Conservation (phyloP, 306 rosid species). For the Canavalia gladiata region DNA sequence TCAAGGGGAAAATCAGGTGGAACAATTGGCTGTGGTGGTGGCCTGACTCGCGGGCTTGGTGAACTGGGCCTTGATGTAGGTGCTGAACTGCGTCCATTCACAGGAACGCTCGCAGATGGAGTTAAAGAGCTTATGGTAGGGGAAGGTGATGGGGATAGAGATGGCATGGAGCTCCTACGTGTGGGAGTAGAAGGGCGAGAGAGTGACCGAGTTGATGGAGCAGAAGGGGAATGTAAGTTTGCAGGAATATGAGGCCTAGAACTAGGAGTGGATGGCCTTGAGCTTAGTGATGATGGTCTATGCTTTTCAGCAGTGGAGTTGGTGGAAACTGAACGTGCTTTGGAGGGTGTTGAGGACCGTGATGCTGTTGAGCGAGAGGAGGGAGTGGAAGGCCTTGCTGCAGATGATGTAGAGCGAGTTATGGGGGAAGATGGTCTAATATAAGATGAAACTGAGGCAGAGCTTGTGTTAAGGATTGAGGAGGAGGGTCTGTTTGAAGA, state of each 20-base stretch:
- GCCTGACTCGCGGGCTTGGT: conserved; percentile 81
- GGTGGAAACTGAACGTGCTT: conserved; percentile 67
- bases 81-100: conserved; percentile 75
- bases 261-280: conserved; percentile 94
- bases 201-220: conserved; percentile 65
- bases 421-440: conserved; percentile 86
- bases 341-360: conserved; percentile 90
- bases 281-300: conserved; percentile 68
- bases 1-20: conserved; percentile 90
- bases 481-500: conserved; percentile 81
- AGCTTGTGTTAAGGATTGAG: conserved; percentile 90
- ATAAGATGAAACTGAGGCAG: conserved; percentile 97
- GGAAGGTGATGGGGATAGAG: conserved; percentile 67
- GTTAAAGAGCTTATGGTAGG: conserved; percentile 60
- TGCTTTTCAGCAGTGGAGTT: conserved; percentile 67
- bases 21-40: conserved; percentile 86
- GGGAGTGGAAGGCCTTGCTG: conserved; percentile 86
- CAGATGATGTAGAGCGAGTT: conserved; percentile 71
- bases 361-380: conserved; percentile 73
- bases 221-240: conserved; percentile 75
- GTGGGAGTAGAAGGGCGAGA: conserved; percentile 94
- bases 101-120: conserved; percentile 62
- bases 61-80: conserved; percentile 90
- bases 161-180: conserved; percentile 70
- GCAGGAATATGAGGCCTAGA: conserved; percentile 94